Percentiles rank a stretch among this genome's conserved stretches.
Evolutionary conservation across 768 basidiomycete genomes (phyloP).

Genomic region (Russula compacta): DNA sequence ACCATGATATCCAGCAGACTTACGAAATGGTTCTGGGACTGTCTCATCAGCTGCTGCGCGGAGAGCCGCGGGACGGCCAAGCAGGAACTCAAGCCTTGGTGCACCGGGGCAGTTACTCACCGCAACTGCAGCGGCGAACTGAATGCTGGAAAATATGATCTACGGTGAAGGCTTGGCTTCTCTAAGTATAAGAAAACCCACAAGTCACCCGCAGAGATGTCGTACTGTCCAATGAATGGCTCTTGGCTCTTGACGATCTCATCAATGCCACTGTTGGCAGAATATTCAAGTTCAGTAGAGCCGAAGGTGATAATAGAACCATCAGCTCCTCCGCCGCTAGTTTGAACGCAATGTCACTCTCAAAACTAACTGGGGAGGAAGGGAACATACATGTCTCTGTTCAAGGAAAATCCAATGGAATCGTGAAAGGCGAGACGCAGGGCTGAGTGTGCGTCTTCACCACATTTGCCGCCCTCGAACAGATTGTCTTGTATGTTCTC

Average conservation of each 20-base stretch:
- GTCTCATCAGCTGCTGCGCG: conserved; percentile 25
- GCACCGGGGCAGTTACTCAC: conserved; percentile 30
- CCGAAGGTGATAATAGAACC: conserved; percentile 22
- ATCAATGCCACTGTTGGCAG: conserved; percentile 20
- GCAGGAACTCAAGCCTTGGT: conserved; percentile 27
- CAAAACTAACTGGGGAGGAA: background rate
- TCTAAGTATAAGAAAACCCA: conserved; percentile 22
- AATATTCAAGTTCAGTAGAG: conserved; percentile 15
- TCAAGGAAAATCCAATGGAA: conserved; percentile 18
- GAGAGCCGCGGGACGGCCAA: conserved; percentile 27
- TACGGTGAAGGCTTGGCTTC: background rate
- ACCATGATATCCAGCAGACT: background rate
- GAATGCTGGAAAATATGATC: conserved; percentile 23
- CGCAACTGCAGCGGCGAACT: conserved; percentile 29
- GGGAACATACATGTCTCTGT: background rate
- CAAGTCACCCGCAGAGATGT: conserved; percentile 40
- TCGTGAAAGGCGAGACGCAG: conserved; percentile 26
- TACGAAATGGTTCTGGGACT: conserved; percentile 30
- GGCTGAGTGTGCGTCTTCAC: conserved; percentile 26
- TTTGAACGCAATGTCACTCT: background rate
- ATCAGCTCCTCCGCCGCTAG: conserved; percentile 23
- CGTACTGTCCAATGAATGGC: conserved; percentile 30
- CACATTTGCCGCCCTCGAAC: conserved; percentile 25
- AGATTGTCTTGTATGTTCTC: conserved; percentile 27
- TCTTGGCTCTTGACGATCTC: conserved; percentile 23